Evolutionary conservation across 2,329 filamentous ascomycete species (phyloP), one percentile per base, ranked within the genome.

Genomic region (Calonectria hongkongensis): DNA sequence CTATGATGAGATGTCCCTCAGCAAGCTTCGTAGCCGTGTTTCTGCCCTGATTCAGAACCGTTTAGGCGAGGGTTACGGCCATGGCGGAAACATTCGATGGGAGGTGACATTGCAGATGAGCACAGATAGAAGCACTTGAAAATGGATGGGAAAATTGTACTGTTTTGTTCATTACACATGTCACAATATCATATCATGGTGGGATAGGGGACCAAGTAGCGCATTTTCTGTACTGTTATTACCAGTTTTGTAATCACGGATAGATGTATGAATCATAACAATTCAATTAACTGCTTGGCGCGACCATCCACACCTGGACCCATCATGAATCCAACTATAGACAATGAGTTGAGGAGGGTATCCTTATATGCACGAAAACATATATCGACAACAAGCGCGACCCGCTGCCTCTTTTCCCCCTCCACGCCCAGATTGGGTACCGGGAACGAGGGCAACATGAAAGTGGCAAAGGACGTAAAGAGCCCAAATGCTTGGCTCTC

Each of bases 61-160:
- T 39, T 87, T 99, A 9, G 96, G 95, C 5, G 96, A 96, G 73
- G 95, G 94, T 2, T 98, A 98, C 83, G 96, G 96, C 10, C 90
- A 91, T 51, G 94, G 94, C 5, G 92, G 91, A 16, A 94, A 92
- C 45, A 88, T 97, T 81, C 93, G 92, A 79, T 99, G 97, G 97
- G 97, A 99, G 85, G 95, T 98, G 16, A 97, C 94, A 58, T 88
- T 97, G 66, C 95, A 98, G 86, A 92, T 95, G 81, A 92, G 84
- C 68, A 84, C 81, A 5, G 84, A 85, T 60, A 70, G 72, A 9
- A 75, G 75, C 41, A 72, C 68, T 45, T 83, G 79, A 36, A 56
- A 15, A 13, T n/a, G 13, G 56, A 15, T 2, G 12, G 30, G 16
- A 39, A 71, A 39, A 7, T 9, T 4, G 21, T n/a, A 21, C 18